Evolutionary conservation across 176 grass and related monocot genomes (phyloP), one percentile per base, ranked within the genome.

Genomic region (Tillandsia fasciculata): DNA sequence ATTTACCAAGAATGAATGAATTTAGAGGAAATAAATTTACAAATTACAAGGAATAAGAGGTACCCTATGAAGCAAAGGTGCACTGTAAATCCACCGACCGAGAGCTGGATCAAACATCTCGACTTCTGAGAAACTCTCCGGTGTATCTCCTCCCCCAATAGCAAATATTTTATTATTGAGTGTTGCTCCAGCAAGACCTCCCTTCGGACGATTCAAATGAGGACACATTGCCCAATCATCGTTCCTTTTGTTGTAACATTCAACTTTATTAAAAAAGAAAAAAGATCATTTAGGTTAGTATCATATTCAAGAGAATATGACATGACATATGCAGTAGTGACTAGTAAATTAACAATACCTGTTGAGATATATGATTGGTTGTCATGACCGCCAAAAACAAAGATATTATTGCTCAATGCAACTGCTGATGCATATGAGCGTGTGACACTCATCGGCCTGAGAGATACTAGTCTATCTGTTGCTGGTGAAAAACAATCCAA

Each of bases 61-160:
- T 61, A 91, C 88, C 75, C 20, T 53, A 52, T 87, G 66, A 71
- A 77, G 70, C 89, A 90, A 87, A 29, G 86, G 83, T 12, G 76
- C 29, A 52, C 61, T 70, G 52, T 77, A 63, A 54, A 90, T 82
- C 89, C 89, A 97, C 74, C 76, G 92, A 67, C 86, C 86, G 58
- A 81, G 69, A 54, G 56, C 78, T 69, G 89, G 83, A 85, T 97
- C 93, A 80, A 87, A 78, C 79, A 97, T 90, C 84, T 97, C 93
- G 67, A 97, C 82, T 71, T 88, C 88, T 74, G 93, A 77, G 64
- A 83, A 86, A 61, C 74, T 73, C 53, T 69, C 65, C 58, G 54
- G 52, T 28, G 77, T 81, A 69, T 92, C 72, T 49, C 93, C 93
- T n/a, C 93, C 93, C 28, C 89, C 93, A 76, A 96, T 92, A 73